phyloP scores from a whole-genome alignment of 2,329 filamentous ascomycete genomes.

The Coniochaeta sp. region DNA sequence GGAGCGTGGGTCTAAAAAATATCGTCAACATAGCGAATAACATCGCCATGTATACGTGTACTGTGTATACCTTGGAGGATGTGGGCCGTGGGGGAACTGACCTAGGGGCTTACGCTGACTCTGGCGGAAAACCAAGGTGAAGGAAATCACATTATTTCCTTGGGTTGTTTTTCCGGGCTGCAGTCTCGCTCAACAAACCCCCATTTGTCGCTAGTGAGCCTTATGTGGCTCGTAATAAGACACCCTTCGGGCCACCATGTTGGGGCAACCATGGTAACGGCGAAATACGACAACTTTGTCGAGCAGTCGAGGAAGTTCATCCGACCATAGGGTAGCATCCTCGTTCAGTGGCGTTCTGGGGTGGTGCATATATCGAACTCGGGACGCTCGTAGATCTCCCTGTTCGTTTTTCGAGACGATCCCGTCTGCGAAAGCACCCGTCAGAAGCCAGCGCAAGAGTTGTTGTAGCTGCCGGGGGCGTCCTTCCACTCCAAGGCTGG shows the following conservation, averaged over 20 bases:
- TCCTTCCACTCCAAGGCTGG: neutral
- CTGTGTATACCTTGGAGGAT: neutral
- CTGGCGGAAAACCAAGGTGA: neutral
- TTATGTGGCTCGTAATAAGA: constrained; percentile 1
- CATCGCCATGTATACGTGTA: no score
- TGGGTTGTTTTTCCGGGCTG: neutral
- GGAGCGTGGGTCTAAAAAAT: no score
- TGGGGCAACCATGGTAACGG: neutral
- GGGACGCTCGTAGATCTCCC: neutral
- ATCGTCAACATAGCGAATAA: no score
- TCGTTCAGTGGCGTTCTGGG: neutral
- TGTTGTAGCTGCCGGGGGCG: neutral
- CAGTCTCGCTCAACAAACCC: constrained; percentile 1
- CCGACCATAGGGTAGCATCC: neutral
- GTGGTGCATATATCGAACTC: neutral
- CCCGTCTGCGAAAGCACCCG: neutral
- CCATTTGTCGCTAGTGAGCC: neutral
- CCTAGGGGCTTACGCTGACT: neutral
- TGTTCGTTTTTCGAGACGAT: neutral
- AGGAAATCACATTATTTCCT: constrained; percentile 1
- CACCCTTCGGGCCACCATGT: neutral
- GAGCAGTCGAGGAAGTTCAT: neutral
- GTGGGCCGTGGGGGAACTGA: neutral
- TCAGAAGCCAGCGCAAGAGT: neutral
- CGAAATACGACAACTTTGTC: neutral